phyloP scores from a whole-genome alignment of 345 rosid species.

The Dipteronia dyeriana region DNA sequence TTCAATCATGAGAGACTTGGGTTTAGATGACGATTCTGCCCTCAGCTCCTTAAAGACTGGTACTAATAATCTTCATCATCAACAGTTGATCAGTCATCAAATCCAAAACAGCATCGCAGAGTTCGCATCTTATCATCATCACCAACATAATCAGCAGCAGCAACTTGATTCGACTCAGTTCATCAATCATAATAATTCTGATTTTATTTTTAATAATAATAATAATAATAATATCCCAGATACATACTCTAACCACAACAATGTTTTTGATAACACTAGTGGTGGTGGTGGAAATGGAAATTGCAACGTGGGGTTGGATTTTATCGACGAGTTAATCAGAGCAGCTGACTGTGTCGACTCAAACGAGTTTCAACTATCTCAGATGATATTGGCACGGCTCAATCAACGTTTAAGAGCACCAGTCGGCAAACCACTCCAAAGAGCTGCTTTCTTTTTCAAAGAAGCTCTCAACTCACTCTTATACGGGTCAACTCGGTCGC shows the following conservation, averaged over 20 bases:
- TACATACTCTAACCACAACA: constrained; percentile 33
- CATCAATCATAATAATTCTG: constrained; percentile 35
- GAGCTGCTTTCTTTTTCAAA: constrained; percentile 89
- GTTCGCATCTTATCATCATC: constrained; percentile 1
- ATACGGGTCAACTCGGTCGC: constrained; percentile 40
- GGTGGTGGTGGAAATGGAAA: background rate
- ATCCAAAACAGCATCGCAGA: constrained; percentile 30
- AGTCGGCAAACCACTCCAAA: constrained; percentile 68
- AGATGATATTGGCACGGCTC: constrained; percentile 79
- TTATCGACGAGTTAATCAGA: constrained; percentile 73
- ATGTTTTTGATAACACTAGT: constrained; percentile 22
- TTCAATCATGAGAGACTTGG: constrained; percentile 77
- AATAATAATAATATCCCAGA: constrained; percentile 33
- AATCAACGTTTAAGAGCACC: constrained; percentile 62
- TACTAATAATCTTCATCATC: background rate
- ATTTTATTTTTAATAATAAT: constrained; percentile 39
- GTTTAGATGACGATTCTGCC: constrained; percentile 67
- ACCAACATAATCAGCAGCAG: background rate
- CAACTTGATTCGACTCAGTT: constrained; percentile 26
- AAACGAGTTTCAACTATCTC: constrained; percentile 71
- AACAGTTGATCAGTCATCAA: constrained; percentile 17
- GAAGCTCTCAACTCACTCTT: constrained; percentile 76
- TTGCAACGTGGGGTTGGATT: constrained; percentile 49
- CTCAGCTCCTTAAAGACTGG: constrained; percentile 23
- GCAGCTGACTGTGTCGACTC: constrained; percentile 85